Evolutionary conservation across 352 stramenopile species (phyloP), one percentile per base, ranked within the genome.

Genomic region (Plasmopara halstedii): DNA sequence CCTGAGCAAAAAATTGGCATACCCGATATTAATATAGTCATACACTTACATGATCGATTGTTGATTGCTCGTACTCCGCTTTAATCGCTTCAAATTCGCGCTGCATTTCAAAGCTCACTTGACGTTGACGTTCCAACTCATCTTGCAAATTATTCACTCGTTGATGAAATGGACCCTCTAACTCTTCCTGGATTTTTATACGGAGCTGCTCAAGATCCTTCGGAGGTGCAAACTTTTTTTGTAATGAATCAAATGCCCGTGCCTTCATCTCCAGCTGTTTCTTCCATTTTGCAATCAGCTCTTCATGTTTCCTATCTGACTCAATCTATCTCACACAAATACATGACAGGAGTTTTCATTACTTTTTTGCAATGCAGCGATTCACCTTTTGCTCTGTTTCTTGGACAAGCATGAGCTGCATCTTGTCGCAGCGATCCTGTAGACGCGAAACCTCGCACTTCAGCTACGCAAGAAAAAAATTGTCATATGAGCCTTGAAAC

Each of bases 21-120:
- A 29, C 3, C 7, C 25, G 11, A 29, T 2, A 29, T 34, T 7
- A 42, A 9, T 9, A 17, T 34, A 2, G 11, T 44, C 11, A 19
- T 11, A 6, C 4, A 21, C 54, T 9, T 17, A 80, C 73, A 53
- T 91, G 79, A 36, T 90, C 73, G 20, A 86, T 67, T 0, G 76
- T 68, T 48, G 73, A 88, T 61, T 91, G 77, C 40, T 91, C 82
- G 65, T 88, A 89, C 64, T 91, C 82, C 22, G 80, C 81, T 58
- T 91, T 90, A 17, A 94, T 42, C 6, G 85, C 55, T 46, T 94
- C 83, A 50, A 73, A 83, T 39, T 90, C 83, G 17, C 78, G 67
- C 13, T 75, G 83, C 37, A 84, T 51, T 3, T 73, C 58, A 41
- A 88, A 89, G 17, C 68, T 70, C 20, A 78, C 53, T 27, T 88